Evolutionary conservation across 2,329 filamentous ascomycete species (phyloP), one percentile per base, ranked within the genome.

Genomic region (Colletotrichum navitas): DNA sequence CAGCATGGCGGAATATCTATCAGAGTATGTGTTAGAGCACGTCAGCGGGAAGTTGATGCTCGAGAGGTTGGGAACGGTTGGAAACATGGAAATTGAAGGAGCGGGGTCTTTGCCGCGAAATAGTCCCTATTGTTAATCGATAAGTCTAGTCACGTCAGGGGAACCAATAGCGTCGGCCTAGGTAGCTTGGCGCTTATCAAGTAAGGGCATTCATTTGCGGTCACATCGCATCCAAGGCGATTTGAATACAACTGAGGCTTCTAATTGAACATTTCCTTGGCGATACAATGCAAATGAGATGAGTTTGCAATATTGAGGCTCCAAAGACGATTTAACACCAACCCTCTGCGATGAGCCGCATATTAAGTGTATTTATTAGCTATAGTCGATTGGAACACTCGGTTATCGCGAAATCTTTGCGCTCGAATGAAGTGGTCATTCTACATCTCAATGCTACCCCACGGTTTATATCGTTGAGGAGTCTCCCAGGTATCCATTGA

Each of bases 361-460:
- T n/a, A n/a, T n/a, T n/a, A n/a, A 14, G 1, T 7, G 47, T 0
- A 24, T 6, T 2, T 0, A 24, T 6, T 2, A 49, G n/a, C n/a
- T 51, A 4, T 6, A 1, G n/a, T 16, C 5, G 8, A 51, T 6
- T 1, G 6, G 5, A 51, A 8, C 12, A 18, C 47, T 7, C 7
- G 11, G 4, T 6, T 24, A 24, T 47, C 47, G 2, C 11, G 4
- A 24, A 14, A 49, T 11, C 11, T 14, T 24, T 26, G 47, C 11
- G 12, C 8, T 24, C 2, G 41, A 21, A 43, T 49, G 10, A 5
- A 12, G 24, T 49, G 45, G 10, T 24, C 3, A 14, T 49, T 5
- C n/a, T n/a, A 24, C 45, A 14, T 10, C 45, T 14, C 45, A 49
- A 49, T 18, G 18, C 43, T n/a, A 18, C 43, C 6, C n/a, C 47